Conservation (phyloP, 257 asterid species). For the Primulina huaijiensis region DNA sequence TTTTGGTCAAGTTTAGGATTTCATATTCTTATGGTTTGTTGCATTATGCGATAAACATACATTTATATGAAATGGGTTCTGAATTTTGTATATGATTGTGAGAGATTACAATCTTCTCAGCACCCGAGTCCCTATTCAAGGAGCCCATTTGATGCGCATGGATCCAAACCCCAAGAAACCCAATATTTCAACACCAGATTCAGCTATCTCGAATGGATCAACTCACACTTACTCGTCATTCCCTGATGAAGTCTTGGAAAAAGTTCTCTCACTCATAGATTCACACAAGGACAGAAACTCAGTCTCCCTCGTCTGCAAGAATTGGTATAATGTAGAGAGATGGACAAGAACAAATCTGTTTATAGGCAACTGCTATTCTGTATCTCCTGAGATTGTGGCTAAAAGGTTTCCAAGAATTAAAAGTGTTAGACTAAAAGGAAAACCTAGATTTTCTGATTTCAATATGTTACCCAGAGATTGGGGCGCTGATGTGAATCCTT, state of each 20-base stretch:
- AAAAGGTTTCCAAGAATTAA: conserved; percentile 54
- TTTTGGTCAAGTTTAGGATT: neutral
- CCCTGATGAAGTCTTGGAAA: conserved; percentile 66
- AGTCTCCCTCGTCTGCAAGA: conserved; percentile 56
- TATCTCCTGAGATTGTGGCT: conserved; percentile 59
- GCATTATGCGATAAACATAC: too few relatives aligned
- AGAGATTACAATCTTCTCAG: too few relatives aligned
- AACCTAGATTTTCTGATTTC: conserved; percentile 66
- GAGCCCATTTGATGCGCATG: conserved; percentile 28
- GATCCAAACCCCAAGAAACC: conserved; percentile 35
- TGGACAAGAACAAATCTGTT: conserved; percentile 59
- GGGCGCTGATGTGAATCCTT: conserved; percentile 61
- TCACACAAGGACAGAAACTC: conserved; percentile 57
- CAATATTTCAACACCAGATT: conserved; percentile 22
- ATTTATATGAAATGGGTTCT: neutral
- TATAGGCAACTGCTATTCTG: conserved; percentile 64
- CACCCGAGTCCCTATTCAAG: conserved; percentile 2
- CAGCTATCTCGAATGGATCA: conserved; percentile 27
- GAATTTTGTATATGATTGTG: too few relatives aligned
- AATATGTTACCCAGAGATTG: conserved; percentile 56
- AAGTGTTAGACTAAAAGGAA: conserved; percentile 56
- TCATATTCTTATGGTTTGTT: neutral
- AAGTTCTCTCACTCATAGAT: conserved; percentile 43
- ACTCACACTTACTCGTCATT: conserved; percentile 32
- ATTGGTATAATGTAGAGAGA: conserved; percentile 63